Percentiles rank a stretch among this genome's conserved stretches.
These are phyloP conservation scores for Rhodotorula diobovata DNA, from an alignment of 768 basidiomycete species.

Conservation along the genomic window DNA sequence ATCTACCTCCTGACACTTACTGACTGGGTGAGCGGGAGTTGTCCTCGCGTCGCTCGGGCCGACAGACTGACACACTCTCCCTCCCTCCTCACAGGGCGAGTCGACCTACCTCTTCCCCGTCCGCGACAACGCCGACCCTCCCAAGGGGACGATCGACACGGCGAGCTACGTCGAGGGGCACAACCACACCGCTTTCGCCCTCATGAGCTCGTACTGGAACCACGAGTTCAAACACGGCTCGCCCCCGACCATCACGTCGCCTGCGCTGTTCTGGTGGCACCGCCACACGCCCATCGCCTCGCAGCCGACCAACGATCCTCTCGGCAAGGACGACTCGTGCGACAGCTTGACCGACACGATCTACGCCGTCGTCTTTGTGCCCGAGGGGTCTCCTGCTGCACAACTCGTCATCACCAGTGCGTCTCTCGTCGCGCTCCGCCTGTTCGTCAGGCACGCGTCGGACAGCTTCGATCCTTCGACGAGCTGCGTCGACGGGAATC, in stretches of 20 bases:
- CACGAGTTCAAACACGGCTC: constrained; percentile 11
- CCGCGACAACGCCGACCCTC: background rate
- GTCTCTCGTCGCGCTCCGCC: background rate
- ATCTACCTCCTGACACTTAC: constrained; percentile 19
- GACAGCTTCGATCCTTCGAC: too few species aligned
- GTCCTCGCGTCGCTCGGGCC: background rate
- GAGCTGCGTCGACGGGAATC: too few species aligned
- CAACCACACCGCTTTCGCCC: constrained; percentile 16
- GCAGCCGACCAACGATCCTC: constrained; percentile 9
- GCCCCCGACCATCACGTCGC: constrained; percentile 14
- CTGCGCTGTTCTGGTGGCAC: constrained; percentile 23
- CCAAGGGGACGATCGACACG: constrained; percentile 13
- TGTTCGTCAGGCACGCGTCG: background rate
- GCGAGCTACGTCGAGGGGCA: constrained; percentile 12
- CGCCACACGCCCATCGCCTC: constrained; percentile 2
- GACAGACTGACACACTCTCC: too few species aligned
- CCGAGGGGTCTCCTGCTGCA: background rate
- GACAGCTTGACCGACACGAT: constrained; percentile 8
- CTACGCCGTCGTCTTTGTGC: constrained; percentile 4
- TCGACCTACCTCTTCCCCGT: constrained; percentile 20
- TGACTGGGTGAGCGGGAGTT: background rate
- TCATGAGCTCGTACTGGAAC: constrained; percentile 17
- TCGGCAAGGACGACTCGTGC: background rate
- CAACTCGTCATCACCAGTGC: constrained; percentile 6
- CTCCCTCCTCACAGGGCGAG: constrained; percentile 10